A percentile compares a stretch with the other conserved stretches of the same genome.
Evolutionary conservation across 495 filamentous ascomycete genomes (phyloP).

Genomic region (Penicillium manginii): DNA sequence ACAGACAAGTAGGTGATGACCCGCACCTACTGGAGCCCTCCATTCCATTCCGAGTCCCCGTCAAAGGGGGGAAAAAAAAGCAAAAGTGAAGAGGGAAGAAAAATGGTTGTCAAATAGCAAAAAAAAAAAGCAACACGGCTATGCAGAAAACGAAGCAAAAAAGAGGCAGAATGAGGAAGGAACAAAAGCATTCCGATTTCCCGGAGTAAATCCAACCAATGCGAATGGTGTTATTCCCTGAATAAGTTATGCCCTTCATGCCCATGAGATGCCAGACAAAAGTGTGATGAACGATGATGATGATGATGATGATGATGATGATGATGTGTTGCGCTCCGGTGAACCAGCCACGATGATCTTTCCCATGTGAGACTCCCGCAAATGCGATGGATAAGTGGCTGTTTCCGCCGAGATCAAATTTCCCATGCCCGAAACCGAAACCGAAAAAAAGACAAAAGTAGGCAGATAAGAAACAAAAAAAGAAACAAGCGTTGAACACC

Average conservation of each 20-base stretch:
- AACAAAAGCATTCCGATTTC: conserved; percentile 1
- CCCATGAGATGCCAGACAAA: conserved; percentile 16
- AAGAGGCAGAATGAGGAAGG: background rate
- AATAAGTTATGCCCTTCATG: conserved; percentile 16
- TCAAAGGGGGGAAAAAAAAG: background rate
- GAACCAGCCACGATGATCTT: conserved; percentile 33
- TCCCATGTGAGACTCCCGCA: conserved; percentile 32
- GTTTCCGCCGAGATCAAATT: conserved; percentile 19
- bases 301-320: conserved; percentile 27
- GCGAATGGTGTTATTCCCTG: conserved; percentile 19
- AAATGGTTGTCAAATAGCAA: background rate
- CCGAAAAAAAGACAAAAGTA: background rate
- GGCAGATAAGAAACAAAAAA: background rate
- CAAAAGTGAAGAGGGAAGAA: background rate
- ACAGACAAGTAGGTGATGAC: conserved; percentile 12
- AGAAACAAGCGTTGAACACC: background rate
- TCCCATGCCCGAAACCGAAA: conserved; percentile 10
- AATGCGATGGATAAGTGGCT: conserved; percentile 28
- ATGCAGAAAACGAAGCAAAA: conserved; percentile 2
- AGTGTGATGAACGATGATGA: conserved; percentile 24
- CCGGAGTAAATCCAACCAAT: conserved; percentile 9
- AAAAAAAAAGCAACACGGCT: conserved; percentile 1
- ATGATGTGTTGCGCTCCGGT: conserved; percentile 25
- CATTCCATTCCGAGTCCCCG: no score
- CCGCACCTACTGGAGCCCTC: conserved; percentile 12